These are phyloP conservation scores for Brettanomyces anomalus DNA, from an alignment of 805 yeast species.

Conservation along the genomic window DNA sequence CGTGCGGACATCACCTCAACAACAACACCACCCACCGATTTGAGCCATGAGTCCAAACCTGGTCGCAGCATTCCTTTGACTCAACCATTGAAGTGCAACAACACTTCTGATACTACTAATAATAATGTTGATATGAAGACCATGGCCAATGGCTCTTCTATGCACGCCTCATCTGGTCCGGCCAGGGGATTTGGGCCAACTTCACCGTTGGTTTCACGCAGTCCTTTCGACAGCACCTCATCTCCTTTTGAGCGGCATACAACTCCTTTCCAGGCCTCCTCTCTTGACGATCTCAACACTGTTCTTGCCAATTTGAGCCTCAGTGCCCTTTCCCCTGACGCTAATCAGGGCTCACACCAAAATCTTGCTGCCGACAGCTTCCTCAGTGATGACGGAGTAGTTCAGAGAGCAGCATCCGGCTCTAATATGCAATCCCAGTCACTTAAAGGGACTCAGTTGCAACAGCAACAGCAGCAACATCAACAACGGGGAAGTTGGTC, in stretches of 20 bases:
- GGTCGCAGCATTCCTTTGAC: background rate
- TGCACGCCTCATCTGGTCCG: background rate
- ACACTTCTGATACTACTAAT: background rate
- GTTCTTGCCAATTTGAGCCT: conserved; percentile 4
- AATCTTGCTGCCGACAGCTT: background rate
- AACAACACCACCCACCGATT: conserved; percentile 24
- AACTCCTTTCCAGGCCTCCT: background rate
- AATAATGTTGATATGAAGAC: background rate
- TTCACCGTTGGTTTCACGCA: background rate
- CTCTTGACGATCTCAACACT: background rate
- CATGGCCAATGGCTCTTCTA: no score
- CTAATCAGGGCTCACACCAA: no score
- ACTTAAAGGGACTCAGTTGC: no score
- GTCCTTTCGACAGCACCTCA: background rate
- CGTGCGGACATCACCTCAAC: conserved; percentile 16
- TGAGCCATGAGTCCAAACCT: background rate
- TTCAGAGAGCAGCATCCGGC: no score
- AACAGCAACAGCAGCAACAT: background rate
- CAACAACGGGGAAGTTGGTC: background rate
- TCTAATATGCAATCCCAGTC: no score
- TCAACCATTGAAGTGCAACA: background rate
- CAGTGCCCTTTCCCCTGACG: background rate
- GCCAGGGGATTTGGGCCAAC: background rate
- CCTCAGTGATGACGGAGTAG: background rate
- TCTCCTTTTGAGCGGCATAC: background rate